These are phyloP conservation scores for Karstenula rhodostoma DNA, from an alignment of 2,329 filamentous ascomycete species.

Conservation along the genomic window DNA sequence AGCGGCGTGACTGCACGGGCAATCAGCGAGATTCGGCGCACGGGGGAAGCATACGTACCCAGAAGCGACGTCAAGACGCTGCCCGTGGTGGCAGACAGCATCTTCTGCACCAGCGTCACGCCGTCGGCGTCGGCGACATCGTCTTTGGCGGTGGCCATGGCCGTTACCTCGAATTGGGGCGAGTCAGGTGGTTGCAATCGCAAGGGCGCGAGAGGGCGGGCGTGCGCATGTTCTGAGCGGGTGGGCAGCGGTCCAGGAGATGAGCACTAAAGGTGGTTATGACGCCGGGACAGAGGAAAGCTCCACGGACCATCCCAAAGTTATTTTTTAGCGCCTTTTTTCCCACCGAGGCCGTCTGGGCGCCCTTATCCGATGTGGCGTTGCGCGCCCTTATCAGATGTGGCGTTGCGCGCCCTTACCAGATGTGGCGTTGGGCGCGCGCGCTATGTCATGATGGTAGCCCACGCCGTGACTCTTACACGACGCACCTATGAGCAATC, in stretches of 20 bases:
- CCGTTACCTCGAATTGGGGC: slow-evolving; percentile 40
- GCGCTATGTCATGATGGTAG: slow-evolving; percentile 23
- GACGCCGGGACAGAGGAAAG: slow-evolving; percentile 31
- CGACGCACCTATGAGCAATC: slow-evolving; percentile 15
- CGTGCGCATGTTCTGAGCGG: slow-evolving; percentile 38
- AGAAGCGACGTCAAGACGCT: slow-evolving; percentile 89
- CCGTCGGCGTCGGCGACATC: slow-evolving; percentile 62
- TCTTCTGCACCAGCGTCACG: slow-evolving; percentile 86
- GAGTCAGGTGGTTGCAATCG: slow-evolving; percentile 33
- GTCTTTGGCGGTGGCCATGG: slow-evolving; percentile 48
- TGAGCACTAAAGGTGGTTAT: slow-evolving; percentile 18
- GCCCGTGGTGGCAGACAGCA: slow-evolving; percentile 91
- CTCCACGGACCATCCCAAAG: slow-evolving; percentile 5
- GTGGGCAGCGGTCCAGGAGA: slow-evolving; percentile 12
- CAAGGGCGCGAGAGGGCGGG: slow-evolving; percentile 32
- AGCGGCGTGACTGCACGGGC: slow-evolving; percentile 79
- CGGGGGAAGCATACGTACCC: slow-evolving; percentile 61
- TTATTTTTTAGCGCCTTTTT: slow-evolving; percentile 5
- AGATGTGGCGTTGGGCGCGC: slow-evolving; percentile 26
- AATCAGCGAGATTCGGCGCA: not conserved
- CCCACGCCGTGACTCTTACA: slow-evolving; percentile 9
- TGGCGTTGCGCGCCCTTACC: slow-evolving; percentile 30
- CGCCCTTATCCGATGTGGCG: slow-evolving; percentile 35
- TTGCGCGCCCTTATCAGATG: slow-evolving; percentile 36
- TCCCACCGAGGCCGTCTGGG: not conserved